A percentile compares a stretch with the other conserved stretches of the same genome.
phyloP scores from a whole-genome alignment of 805 yeast genomes.

The Lachancea fermentati region DNA sequence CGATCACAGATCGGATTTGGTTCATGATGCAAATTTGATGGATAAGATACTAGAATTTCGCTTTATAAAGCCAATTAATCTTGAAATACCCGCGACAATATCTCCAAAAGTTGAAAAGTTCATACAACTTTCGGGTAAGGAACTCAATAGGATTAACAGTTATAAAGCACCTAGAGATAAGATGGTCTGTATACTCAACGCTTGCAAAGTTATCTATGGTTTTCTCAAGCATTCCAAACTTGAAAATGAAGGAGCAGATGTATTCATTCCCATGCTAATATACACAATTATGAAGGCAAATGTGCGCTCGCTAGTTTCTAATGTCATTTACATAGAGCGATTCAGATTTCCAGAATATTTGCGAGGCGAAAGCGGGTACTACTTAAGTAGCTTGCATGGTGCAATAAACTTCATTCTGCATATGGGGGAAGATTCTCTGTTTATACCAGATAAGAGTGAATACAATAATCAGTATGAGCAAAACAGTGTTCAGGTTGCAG shows the following conservation, averaged over 20 bases:
- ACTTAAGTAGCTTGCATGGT: slow-evolving; percentile 82
- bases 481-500: slow-evolving; percentile 23
- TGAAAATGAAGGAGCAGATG: slow-evolving; percentile 82
- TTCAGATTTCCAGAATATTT: slow-evolving; percentile 72
- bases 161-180: slow-evolving; percentile 95
- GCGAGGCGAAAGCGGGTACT: slow-evolving; percentile 86
- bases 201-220: slow-evolving; percentile 90
- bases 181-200: slow-evolving; percentile 81
- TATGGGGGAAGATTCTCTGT: slow-evolving; percentile 50
- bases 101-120: slow-evolving; percentile 47
- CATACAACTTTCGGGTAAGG: slow-evolving; percentile 62
- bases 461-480: slow-evolving; percentile 41
- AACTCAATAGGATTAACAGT: slow-evolving; percentile 68
- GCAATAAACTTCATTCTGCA: slow-evolving; percentile 76
- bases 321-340: slow-evolving; percentile 77
- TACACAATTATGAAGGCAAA: slow-evolving; percentile 69
- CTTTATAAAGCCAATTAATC: slow-evolving; percentile 69
- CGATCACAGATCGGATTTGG: slow-evolving; percentile 58
- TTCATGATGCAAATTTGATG: slow-evolving; percentile 49
- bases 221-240: slow-evolving; percentile 60
- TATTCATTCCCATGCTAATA: slow-evolving; percentile 84
- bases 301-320: slow-evolving; percentile 63
- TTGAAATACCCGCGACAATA: slow-evolving; percentile 62
- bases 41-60: slow-evolving; percentile 54
- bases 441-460: slow-evolving; percentile 56